Evolutionary conservation across 2,329 filamentous ascomycete species (phyloP).

Genomic region (Zasmidium cellare): DNA sequence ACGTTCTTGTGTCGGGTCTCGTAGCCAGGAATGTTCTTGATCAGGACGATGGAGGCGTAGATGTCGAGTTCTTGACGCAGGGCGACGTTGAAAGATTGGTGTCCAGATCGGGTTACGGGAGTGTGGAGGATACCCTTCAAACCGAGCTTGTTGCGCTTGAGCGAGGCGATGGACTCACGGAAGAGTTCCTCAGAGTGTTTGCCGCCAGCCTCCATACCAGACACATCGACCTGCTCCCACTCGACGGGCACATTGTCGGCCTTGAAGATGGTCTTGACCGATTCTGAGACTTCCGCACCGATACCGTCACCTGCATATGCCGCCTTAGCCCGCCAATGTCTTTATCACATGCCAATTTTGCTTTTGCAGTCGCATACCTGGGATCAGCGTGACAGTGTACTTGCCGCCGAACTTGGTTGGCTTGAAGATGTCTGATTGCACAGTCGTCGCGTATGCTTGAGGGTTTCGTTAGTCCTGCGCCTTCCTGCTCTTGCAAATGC

Average conservation of each 20-base stretch:
- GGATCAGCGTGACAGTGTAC: slow-evolving; percentile 98
- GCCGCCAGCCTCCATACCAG: slow-evolving; percentile 79
- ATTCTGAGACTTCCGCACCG: slow-evolving; percentile 95
- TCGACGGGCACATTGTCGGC: slow-evolving; percentile 97
- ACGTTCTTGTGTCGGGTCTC: slow-evolving; percentile 95
- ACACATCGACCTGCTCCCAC: slow-evolving; percentile 98
- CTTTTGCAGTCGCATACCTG: slow-evolving; percentile 59
- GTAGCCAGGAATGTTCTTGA: slow-evolving; percentile 99
- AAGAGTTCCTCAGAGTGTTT: slow-evolving; percentile 94
- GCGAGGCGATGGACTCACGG: slow-evolving; percentile 89
- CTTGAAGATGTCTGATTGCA: slow-evolving; percentile 97
- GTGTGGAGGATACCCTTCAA: slow-evolving; percentile 99
- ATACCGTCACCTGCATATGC: slow-evolving; percentile 74
- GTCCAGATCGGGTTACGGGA: slow-evolving; percentile 91
- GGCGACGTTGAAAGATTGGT: slow-evolving; percentile 99
- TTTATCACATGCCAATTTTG: slow-evolving; percentile 23
- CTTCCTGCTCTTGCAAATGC: slow-evolving; percentile 16
- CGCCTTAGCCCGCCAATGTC: slow-evolving; percentile 15
- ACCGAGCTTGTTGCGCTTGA: slow-evolving; percentile 97
- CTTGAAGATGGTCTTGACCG: slow-evolving; percentile 99
- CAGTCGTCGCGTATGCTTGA: slow-evolving; percentile 72
- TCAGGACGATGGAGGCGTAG: slow-evolving; percentile 94
- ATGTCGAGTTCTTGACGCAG: slow-evolving; percentile 99
- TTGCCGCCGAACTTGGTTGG: slow-evolving; percentile 98
- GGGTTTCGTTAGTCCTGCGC: slow-evolving; percentile 18